phyloP scores from a whole-genome alignment of 257 asterid species.

The Fraxinus americana region DNA sequence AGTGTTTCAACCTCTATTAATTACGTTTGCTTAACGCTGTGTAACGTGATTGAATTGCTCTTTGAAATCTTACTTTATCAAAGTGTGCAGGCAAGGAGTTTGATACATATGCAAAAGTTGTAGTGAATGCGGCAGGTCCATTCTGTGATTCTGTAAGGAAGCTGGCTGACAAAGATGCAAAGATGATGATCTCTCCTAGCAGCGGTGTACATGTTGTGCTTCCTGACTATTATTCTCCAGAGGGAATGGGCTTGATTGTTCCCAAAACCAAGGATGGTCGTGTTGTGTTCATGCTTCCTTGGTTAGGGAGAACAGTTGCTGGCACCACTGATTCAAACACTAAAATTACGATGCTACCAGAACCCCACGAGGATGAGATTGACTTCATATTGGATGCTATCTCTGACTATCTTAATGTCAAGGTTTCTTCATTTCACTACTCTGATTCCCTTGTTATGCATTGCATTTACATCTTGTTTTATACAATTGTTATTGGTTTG shows the following conservation, averaged over 20 bases:
- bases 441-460: neutral
- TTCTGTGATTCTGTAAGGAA: conserved; percentile 93
- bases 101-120: conserved; percentile 90
- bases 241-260: conserved; percentile 98
- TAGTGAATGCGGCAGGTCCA: conserved; percentile 94
- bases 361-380: conserved; percentile 96
- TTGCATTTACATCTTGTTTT: conserved; percentile 1
- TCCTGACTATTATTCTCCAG: conserved; percentile 98
- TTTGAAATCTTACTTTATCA: conserved; percentile 36
- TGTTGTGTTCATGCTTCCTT: conserved; percentile 97
- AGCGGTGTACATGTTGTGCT: conserved; percentile 97
- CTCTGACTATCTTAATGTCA: conserved; percentile 89
- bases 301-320: conserved; percentile 98
- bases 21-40: conserved; percentile 8
- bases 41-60: conserved; percentile 5
- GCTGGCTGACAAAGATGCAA: conserved; percentile 79
- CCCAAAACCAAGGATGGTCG: conserved; percentile 99
- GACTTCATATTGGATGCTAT: conserved; percentile 93
- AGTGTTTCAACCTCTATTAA: too few relatives aligned
- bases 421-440: conserved; percentile 53
- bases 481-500: neutral
- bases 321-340: conserved; percentile 98
- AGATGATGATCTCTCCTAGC: conserved; percentile 88
- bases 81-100: conserved; percentile 82
- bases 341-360: conserved; percentile 87